These are phyloP conservation scores for Phytophthora rubi DNA, from an alignment of 352 stramenopile species.

Conservation along the genomic window DNA sequence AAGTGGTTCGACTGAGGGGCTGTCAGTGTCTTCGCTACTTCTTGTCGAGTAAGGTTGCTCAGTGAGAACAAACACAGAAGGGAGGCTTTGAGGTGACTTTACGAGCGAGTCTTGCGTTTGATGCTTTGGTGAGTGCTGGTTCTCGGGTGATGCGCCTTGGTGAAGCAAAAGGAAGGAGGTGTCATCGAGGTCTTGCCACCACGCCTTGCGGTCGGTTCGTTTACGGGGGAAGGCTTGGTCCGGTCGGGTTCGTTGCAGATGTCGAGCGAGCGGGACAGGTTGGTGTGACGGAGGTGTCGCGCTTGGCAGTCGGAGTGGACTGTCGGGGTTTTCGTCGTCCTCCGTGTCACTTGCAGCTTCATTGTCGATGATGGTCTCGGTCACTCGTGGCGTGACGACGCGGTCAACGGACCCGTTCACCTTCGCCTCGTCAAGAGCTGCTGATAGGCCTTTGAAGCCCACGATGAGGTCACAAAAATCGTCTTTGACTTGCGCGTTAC, in stretches of 20 bases:
- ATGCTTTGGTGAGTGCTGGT: not conserved
- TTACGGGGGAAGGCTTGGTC: slow-evolving; percentile 40
- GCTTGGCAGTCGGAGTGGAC: slow-evolving; percentile 23
- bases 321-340: slow-evolving; percentile 12
- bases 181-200: slow-evolving; percentile 45
- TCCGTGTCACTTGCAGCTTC: slow-evolving; percentile 15
- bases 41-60: slow-evolving; percentile 18
- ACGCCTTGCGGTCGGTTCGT: slow-evolving; percentile 39
- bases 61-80: slow-evolving; percentile 32
- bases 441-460: slow-evolving; percentile 44
- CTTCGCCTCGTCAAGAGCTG: slow-evolving; percentile 13
- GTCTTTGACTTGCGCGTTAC: slow-evolving; percentile 39
- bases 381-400: slow-evolving; percentile 20
- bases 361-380: not conserved
- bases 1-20: slow-evolving; percentile 8
- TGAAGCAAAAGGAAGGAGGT: slow-evolving; percentile 21
- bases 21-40: slow-evolving; percentile 6
- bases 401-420: slow-evolving; percentile 18
- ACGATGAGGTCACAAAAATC: slow-evolving; percentile 76
- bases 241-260: slow-evolving; percentile 35
- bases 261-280: slow-evolving; percentile 29
- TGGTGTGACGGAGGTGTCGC: slow-evolving; percentile 36
- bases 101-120: slow-evolving; percentile 6
- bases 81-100: slow-evolving; percentile 17
- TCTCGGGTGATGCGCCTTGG: slow-evolving; percentile 6